Evolutionary conservation across 2,329 filamentous ascomycete species (phyloP).

Genomic region (Dothidotthia symphoricarpi): DNA sequence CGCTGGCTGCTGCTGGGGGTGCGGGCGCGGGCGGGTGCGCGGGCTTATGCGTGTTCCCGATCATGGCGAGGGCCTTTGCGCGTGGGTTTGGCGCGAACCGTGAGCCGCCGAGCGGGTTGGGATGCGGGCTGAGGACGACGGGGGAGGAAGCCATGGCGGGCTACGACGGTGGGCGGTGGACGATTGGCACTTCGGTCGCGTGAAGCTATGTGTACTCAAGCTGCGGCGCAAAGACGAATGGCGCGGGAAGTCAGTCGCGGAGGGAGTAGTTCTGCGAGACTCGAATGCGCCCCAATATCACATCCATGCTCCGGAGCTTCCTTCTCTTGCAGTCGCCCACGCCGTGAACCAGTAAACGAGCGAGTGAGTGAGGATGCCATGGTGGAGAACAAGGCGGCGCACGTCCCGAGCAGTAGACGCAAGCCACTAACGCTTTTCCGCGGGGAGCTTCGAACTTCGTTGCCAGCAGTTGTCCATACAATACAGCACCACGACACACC

Average conservation of each 20-base stretch:
- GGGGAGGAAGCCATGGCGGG: slow-evolving; percentile 27
- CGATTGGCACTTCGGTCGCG: too few relatives aligned
- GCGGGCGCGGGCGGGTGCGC: slow-evolving; percentile 9
- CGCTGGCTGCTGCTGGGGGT: slow-evolving; percentile 9
- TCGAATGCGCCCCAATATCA: too few relatives aligned
- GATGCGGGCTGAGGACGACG: slow-evolving; percentile 28
- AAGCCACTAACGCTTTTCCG: slow-evolving; percentile 22
- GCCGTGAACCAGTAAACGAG: too few relatives aligned
- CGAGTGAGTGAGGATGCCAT: too few relatives aligned
- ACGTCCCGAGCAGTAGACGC: slow-evolving; percentile 22
- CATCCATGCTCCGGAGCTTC: too few relatives aligned
- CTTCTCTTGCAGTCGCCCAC: slow-evolving; percentile 6
- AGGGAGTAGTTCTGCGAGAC: too few relatives aligned
- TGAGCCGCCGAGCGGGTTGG: slow-evolving; percentile 22
- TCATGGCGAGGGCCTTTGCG: slow-evolving; percentile 36
- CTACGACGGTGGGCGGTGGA: slow-evolving; percentile 1
- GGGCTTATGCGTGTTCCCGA: slow-evolving; percentile 24
- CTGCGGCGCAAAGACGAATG: slow-evolving; percentile 4
- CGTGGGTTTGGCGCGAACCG: slow-evolving; percentile 16
- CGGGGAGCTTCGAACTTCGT: slow-evolving; percentile 23
- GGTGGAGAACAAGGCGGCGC: slow-evolving; percentile 13
- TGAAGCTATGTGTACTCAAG: slow-evolving; percentile 1
- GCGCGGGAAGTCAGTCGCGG: neutral
- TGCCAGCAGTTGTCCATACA: slow-evolving; percentile 10
- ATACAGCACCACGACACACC: too few relatives aligned